Evolutionary conservation across 768 basidiomycete genomes (phyloP).

Genomic region (Ephemerocybe angulata): DNA sequence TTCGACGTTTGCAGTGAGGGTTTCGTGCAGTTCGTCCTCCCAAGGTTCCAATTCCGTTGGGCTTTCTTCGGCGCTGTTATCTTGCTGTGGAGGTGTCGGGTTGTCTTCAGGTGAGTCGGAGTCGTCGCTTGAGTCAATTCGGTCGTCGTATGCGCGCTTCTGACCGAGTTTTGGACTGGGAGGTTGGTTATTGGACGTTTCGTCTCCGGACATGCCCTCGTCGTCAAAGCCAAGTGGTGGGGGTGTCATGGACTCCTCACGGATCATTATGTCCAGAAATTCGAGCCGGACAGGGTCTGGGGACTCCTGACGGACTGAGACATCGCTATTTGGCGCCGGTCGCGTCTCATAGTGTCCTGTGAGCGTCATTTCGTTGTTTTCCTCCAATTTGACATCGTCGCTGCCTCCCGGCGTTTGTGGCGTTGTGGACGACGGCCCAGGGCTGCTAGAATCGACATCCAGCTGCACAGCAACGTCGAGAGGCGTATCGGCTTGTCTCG

Average conservation of each 20-base stretch:
- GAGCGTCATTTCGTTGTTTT: too few species aligned
- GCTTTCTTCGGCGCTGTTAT: not conserved
- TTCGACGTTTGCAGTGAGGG: not conserved
- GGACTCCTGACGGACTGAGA: not conserved
- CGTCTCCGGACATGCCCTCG: not conserved
- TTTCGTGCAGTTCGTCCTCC: not conserved
- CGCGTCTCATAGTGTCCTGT: too few species aligned
- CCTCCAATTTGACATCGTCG: too few species aligned
- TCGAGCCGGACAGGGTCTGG: not conserved
- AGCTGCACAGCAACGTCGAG: too few species aligned
- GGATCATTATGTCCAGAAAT: not conserved
- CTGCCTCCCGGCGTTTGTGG: too few species aligned
- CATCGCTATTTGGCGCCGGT: too few species aligned
- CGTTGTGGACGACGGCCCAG: too few species aligned
- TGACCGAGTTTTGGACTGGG: not conserved
- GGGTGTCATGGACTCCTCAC: not conserved
- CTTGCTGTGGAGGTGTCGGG: not conserved
- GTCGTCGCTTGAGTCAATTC: not conserved
- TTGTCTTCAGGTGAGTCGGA: not conserved
- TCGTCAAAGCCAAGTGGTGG: not conserved
- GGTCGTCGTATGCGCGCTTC: not conserved
- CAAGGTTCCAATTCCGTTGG: not conserved
- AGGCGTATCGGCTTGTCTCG: too few species aligned
- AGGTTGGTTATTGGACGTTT: not conserved
- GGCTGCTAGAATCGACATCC: too few species aligned